Evolutionary conservation across 2,329 filamentous ascomycete genomes (phyloP).

Genomic region (Rachicladosporium sp.): DNA sequence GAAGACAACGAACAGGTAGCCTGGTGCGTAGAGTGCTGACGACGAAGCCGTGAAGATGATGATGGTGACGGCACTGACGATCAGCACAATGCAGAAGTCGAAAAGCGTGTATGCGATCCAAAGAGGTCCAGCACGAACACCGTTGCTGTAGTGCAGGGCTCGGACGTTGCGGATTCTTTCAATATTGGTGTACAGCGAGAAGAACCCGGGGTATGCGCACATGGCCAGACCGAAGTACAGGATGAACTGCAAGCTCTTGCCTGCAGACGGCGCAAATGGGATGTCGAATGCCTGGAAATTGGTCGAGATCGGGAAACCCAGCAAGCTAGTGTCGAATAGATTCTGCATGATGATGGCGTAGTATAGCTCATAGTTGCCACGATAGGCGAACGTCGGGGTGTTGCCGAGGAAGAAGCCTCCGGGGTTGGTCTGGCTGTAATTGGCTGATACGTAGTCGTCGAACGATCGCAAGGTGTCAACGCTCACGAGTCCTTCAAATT

Average conservation of each 20-base stretch:
- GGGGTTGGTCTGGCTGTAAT: conserved; percentile 57
- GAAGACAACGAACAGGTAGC: conserved; percentile 71
- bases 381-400: conserved; percentile 58
- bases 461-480: conserved; percentile 59
- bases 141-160: conserved; percentile 82
- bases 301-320: conserved; percentile 56
- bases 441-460: conserved; percentile 47
- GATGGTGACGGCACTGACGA: conserved; percentile 52
- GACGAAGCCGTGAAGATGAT: conserved; percentile 54
- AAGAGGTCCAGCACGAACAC: conserved; percentile 66
- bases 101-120: conserved; percentile 77
- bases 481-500: conserved; percentile 28
- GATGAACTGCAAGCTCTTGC: conserved; percentile 64
- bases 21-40: conserved; percentile 61
- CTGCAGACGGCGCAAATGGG: conserved; percentile 56
- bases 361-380: conserved; percentile 51
- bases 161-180: conserved; percentile 70
- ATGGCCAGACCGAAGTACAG: conserved; percentile 73
- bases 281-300: conserved; percentile 64
- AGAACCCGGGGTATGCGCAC: conserved; percentile 70
- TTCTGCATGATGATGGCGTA: conserved; percentile 69
- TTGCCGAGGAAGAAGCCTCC: conserved; percentile 67
- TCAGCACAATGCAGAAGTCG: conserved; percentile 63
- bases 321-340: conserved; percentile 70
- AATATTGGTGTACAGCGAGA: conserved; percentile 76